Evolutionary conservation across 2,329 filamentous ascomycete species (phyloP), one percentile per base, ranked within the genome.

Genomic region (Pseudogymnoascus destructans): DNA sequence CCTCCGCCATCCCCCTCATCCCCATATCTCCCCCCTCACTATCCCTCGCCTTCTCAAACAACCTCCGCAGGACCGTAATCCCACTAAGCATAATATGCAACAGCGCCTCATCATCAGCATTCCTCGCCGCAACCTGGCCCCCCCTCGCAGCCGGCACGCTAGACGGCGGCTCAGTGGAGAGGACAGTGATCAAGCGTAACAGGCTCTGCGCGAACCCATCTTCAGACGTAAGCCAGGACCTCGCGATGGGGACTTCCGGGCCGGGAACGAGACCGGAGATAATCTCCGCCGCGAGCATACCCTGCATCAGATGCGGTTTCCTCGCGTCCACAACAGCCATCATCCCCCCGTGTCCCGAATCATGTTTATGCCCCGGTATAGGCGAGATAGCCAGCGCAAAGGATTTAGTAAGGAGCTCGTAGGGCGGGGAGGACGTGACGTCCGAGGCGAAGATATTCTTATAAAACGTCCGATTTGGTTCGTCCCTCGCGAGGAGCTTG

Each of bases 301-400:
- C 91, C 72, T 98, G 93, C 79, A 95, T 93, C 9, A 98, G 74
- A 66, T 89, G 85, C 0, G 93, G 86, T 71, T 95, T 95, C 59
- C 93, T 84, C 3, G 81, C 82, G 69, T 96, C 90, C 4, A 93
- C 80, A 4, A 90, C 78, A 0, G 83, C 79, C 0, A 86, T 73
- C 23, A 85, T 70, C 1, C 79, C 76, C 13, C 80, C 78, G 35
- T 83, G 81, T 13, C 78, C 77, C 40, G 79, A 73, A 27, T 73
- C 69, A 36, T 70, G 68, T 11, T 67, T 70, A 60, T 79, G 77
- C 40, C 92, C 88, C 0, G 93, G 93, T 32, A 97, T 77, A 0
- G 91, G 83, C 5, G 88, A 87, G 59, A 97, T 86, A 1, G 91
- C 86, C 15, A 98, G 77, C 3, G 82, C 90, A 70, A 98, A 97